Conservation (phyloP, 1,139 yeast species). For the Lodderomyces oxycetoniae region DNA sequence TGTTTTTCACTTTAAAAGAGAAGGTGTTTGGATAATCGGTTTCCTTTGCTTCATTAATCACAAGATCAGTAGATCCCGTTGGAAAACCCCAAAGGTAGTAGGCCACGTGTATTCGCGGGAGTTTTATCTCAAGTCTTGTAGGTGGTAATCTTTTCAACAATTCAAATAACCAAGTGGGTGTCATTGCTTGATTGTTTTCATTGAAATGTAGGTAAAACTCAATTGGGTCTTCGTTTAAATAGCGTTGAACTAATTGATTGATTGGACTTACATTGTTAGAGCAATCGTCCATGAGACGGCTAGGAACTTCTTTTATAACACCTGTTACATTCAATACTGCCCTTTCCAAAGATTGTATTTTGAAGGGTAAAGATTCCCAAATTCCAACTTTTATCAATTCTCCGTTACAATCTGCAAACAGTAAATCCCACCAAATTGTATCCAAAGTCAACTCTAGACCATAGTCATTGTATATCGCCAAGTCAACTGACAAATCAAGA, state of each 20-base stretch:
- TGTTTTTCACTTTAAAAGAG: not conserved
- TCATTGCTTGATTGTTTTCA: constrained; percentile 11
- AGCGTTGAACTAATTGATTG: constrained; percentile 20
- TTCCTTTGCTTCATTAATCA: too few species aligned
- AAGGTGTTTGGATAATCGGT: too few species aligned
- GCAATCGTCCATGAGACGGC: constrained; percentile 19
- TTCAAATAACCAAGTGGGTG: constrained; percentile 22
- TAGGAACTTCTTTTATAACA: constrained; percentile 17
- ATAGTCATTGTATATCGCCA: constrained; percentile 13
- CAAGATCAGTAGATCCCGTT: too few species aligned
- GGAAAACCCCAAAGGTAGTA: too few species aligned
- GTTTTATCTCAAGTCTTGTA: constrained; percentile 8
- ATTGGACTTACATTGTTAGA: constrained; percentile 21
- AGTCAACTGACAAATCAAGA: constrained; percentile 4
- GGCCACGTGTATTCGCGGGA: constrained; percentile 8
- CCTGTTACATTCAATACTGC: constrained; percentile 13
- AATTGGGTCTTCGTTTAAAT: constrained; percentile 20
- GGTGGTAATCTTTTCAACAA: constrained; percentile 13
- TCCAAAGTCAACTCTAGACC: constrained; percentile 20
- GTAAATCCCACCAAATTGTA: constrained; percentile 25
- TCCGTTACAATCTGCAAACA: constrained; percentile 23
- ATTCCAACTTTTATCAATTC: constrained; percentile 21
- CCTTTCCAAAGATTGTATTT: constrained; percentile 17
- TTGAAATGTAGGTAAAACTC: constrained; percentile 20
- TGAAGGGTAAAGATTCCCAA: constrained; percentile 20